Base-by-base conservation (phyloP, 768 basidiomycete species). In the Mycena floridula region DNA sequence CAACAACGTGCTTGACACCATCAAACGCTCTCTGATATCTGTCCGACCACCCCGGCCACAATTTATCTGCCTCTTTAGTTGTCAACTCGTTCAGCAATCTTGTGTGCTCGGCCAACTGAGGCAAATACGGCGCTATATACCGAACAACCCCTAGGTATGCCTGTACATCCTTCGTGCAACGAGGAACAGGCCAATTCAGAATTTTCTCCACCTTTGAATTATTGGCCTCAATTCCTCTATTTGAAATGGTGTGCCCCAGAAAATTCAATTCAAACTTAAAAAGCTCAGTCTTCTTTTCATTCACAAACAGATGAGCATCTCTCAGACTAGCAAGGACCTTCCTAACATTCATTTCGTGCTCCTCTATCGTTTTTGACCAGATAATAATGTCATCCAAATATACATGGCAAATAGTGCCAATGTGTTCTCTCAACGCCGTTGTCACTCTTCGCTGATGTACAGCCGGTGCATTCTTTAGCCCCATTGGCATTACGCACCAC, bases 231-330 rank as follows among this genome's bases (percentile, higher is more conserved):
- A 70, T 61, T 0, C 69, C 66, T 0, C 18, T 8, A 0, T 9
- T 43, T 0, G 60, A 61, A 24, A 71, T 62, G 32, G 32, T 28
- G 45, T 70, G 66, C 1, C 67, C 61, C 0, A 68, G 50, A 46
- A 69, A 66, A 16, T 50, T 24, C 0, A 67, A 25, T 27, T 63
- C 56, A 0, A 43, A 46, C 0, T 47, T 27, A 39, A 67, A 59
- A 0, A 66, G 44, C 1, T 51, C 28, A 0, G 54, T 56, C 42
- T 68, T 69, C 30, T 56, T 56, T 1, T 37, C 20, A 1, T 59
- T 59, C 23, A 55, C 51, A 43, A 54, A 67, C 1, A 69, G 56
- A 9, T 30, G 28, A 9, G 28, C 28, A 30, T 9, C 28, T 16
- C 16, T 30, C 16, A 30, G 16, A 9, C 9, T 16, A 16, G 9